A percentile compares a stretch with the other conserved stretches of the same genome.
phyloP scores from a whole-genome alignment of 352 stramenopile genomes.

The Phytophthora sansomeana region DNA sequence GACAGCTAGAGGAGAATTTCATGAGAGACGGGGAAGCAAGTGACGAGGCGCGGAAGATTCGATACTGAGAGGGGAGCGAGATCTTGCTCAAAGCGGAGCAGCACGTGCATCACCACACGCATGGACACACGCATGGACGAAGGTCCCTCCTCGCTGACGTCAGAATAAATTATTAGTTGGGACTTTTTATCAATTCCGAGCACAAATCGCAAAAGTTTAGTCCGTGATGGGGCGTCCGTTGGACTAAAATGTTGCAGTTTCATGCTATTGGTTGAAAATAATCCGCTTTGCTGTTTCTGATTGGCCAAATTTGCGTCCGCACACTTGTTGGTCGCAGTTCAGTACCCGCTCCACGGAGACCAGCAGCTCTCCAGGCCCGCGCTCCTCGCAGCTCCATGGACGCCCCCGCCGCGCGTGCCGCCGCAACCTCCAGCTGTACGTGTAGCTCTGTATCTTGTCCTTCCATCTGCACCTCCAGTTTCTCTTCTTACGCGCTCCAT shows the following conservation, averaged over 20 bases:
- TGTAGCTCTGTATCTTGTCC: constrained; percentile 14
- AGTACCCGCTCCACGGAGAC: constrained; percentile 4
- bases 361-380: constrained; percentile 7
- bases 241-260: constrained; percentile 25
- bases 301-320: constrained; percentile 1
- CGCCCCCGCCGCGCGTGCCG: constrained; percentile 16
- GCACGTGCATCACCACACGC: too few species aligned
- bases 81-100: constrained; percentile 1
- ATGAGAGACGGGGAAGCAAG: too few species aligned
- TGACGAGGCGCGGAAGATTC: constrained; percentile 13
- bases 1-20: constrained; percentile 67
- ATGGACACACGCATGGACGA: not conserved
- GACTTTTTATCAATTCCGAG: constrained; percentile 7
- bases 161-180: constrained; percentile 39
- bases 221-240: too few species aligned
- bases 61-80: constrained; percentile 9
- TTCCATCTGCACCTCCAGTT: not conserved
- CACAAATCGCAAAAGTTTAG: not conserved
- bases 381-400: constrained; percentile 37
- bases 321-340: constrained; percentile 26
- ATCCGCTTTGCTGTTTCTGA: constrained; percentile 1
- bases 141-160: constrained; percentile 5
- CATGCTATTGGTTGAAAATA: constrained; percentile 9
- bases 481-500: not conserved
- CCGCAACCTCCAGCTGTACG: constrained; percentile 28